Evolutionary conservation across 1,284 basidiomycete genomes (phyloP), one percentile per base, ranked within the genome.

Genomic region (Fistulina hepatica): DNA sequence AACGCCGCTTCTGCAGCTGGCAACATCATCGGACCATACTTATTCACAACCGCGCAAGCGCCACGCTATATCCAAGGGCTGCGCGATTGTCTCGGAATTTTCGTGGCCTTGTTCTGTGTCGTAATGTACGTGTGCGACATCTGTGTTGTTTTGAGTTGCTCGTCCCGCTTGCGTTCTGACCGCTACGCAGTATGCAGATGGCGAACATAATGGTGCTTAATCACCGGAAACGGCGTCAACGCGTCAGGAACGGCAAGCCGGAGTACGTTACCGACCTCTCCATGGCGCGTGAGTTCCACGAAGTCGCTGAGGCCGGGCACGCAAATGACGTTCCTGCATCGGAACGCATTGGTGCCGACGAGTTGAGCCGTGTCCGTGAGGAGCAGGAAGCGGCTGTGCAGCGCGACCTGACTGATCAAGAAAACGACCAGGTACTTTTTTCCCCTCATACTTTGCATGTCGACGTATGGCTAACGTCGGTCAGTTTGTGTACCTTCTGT

Each of bases 21-120:
- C 10, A 48, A 48, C 31, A 48, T 48, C 26, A 39, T 45, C 30
- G 46, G 46, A 6, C 46, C 46, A 7, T 35, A 37, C 19, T 37
- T 48, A 12, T 48, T 44, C 40, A 39, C n/a, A 12, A 37, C 39
- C 22, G 21, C 21, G 11, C 41, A 46, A 21, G 36, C 39, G 11
- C 45, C 45, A 28, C 34, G 36, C 9, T 46, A 44, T 37, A 16
- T 13, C 13, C 25, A 33, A 16, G 45, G 45, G n/a, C 30, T 46
- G 21, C 40, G 33, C 28, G 33, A 37, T 8, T 40, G 38, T 6
- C 24, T 46, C 17, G 42, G 39, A 12, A 39, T 46, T 33, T 46
- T 46, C 37, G 24, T 39, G 19, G 42, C 45, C 10, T 20, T 44
- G 26, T 31, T 41, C 20, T 42, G 12, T 19, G 21, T 34, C 17